phyloP scores from a whole-genome alignment of 1,139 yeast species.

The Taphrina deformans region DNA sequence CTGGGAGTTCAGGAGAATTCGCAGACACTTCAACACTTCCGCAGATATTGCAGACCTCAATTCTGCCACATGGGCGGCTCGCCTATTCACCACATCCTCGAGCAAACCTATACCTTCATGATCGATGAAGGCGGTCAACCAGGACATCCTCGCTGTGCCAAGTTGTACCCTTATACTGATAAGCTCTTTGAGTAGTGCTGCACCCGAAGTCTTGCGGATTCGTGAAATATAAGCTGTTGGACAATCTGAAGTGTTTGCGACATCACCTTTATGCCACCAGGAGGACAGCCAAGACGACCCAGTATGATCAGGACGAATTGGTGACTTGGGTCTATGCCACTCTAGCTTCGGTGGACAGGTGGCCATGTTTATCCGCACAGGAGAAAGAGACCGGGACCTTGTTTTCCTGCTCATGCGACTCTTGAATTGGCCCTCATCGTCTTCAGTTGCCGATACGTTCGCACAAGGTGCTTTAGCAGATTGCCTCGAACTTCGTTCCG shows the following conservation, averaged over 20 bases:
- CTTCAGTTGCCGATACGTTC: not conserved
- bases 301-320: constrained; percentile 2
- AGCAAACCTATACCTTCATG: not conserved
- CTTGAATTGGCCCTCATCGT: not conserved
- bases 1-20: constrained; percentile 14
- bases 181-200: constrained; percentile 5
- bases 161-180: constrained; percentile 9
- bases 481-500: not conserved
- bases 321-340: constrained; percentile 17
- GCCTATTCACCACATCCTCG: not conserved
- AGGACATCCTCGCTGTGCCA: constrained; percentile 2
- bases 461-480: not conserved
- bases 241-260: not conserved
- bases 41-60: not conserved
- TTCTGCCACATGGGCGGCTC: not conserved
- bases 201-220: not conserved
- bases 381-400: constrained; percentile 14
- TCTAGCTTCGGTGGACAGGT: constrained; percentile 26
- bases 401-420: not conserved
- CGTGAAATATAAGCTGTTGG: not conserved
- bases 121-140: constrained; percentile 9
- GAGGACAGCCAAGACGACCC: constrained; percentile 18
- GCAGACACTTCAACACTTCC: constrained; percentile 16
- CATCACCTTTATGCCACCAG: constrained; percentile 15
- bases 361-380: constrained; percentile 21